phyloP scores from a whole-genome alignment of 345 rosid genomes.

The Aquilaria yunnanensis region DNA sequence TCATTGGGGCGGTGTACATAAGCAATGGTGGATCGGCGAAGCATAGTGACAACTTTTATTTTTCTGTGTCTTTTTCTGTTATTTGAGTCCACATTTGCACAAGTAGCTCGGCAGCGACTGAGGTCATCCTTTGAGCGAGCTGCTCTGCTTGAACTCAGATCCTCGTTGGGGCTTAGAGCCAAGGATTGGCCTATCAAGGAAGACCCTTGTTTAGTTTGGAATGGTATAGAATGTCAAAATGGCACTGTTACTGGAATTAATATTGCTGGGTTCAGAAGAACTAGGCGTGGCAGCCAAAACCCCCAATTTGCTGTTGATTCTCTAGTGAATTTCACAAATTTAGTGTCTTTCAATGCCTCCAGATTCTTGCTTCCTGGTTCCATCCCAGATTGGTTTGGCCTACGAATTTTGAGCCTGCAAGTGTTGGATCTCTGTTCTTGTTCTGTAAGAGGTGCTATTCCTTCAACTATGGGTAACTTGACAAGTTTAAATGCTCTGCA shows the following conservation, averaged over 20 bases:
- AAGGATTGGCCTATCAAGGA: slow-evolving; percentile 89
- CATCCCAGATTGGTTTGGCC: slow-evolving; percentile 81
- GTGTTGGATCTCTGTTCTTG: slow-evolving; percentile 89
- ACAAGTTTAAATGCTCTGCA: slow-evolving; percentile 51
- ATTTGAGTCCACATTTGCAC: slow-evolving; percentile 48
- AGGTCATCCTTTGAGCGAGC: slow-evolving; percentile 42
- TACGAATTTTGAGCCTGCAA: slow-evolving; percentile 40
- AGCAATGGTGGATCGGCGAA: slow-evolving; percentile 67
- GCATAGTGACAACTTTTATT: slow-evolving; percentile 26
- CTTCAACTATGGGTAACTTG: slow-evolving; percentile 61
- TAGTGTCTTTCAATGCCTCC: slow-evolving; percentile 76
- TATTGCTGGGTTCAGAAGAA: slow-evolving; percentile 84
- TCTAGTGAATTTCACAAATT: slow-evolving; percentile 54
- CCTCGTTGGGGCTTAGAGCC: slow-evolving; percentile 78
- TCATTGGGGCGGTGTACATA: slow-evolving; percentile 21
- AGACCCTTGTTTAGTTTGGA: slow-evolving; percentile 76
- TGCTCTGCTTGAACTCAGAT: slow-evolving; percentile 76
- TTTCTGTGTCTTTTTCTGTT: slow-evolving; percentile 33
- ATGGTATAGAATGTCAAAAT: slow-evolving; percentile 53
- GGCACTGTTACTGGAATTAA: slow-evolving; percentile 66
- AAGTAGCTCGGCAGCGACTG: slow-evolving; percentile 29
- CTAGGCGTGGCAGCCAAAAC: slow-evolving; percentile 64
- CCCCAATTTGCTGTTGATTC: slow-evolving; percentile 76
- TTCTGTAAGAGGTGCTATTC: slow-evolving; percentile 51
- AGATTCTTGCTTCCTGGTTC: slow-evolving; percentile 65